These are phyloP conservation scores for Gossypium herbaceum DNA, from an alignment of 345 rosid genomes.

Conservation along the genomic window DNA sequence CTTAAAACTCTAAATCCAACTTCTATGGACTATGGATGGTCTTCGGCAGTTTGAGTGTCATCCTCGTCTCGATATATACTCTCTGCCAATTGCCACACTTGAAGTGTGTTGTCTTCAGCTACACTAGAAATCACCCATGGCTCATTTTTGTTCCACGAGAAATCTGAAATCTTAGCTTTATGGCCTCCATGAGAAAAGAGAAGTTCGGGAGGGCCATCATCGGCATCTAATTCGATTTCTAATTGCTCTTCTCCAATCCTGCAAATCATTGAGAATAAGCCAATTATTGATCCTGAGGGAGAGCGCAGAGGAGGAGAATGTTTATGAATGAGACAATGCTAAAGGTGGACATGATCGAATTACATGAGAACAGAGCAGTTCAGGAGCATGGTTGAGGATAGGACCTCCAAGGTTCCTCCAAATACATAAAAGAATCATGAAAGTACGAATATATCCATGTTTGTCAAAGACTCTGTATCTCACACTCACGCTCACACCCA, in stretches of 20 bases:
- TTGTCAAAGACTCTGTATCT: too few species aligned
- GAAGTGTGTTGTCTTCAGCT: background rate
- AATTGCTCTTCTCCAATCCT: conserved; percentile 6
- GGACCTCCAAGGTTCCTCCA: too few species aligned
- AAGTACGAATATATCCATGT: too few species aligned
- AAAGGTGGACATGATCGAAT: background rate
- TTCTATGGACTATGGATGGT: background rate
- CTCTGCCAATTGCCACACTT: conserved; percentile 3
- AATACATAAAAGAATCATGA: too few species aligned
- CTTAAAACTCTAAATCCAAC: background rate
- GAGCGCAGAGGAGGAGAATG: background rate
- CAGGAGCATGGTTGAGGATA: background rate
- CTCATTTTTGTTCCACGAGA: conserved; percentile 6
- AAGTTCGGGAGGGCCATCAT: background rate
- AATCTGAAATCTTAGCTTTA: background rate
- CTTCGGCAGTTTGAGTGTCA: background rate
- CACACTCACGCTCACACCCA: background rate
- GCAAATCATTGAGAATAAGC: background rate
- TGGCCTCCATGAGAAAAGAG: background rate
- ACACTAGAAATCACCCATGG: conserved; percentile 1
- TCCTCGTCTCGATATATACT: conserved; percentile 1
- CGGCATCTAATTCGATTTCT: background rate
- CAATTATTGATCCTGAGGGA: background rate
- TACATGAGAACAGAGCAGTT: background rate
- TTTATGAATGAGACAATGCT: background rate